phyloP scores from a whole-genome alignment of 345 rosid species.

The Pistacia integerrima region DNA sequence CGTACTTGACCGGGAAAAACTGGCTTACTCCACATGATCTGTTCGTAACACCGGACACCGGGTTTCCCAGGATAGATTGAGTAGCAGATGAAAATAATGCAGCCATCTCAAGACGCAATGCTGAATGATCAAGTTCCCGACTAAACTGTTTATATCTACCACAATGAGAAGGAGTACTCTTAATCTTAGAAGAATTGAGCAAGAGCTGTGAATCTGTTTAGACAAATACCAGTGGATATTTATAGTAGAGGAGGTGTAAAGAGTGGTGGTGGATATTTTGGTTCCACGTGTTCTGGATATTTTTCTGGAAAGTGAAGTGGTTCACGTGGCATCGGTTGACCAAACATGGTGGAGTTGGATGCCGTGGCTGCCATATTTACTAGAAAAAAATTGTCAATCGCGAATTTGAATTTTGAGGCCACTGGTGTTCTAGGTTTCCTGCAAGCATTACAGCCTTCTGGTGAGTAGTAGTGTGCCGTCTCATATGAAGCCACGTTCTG shows the following conservation, averaged over 20 bases:
- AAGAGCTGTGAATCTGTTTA: no score
- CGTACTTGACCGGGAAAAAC: conserved; percentile 21
- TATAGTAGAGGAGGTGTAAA: neutral
- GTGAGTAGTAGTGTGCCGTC: neutral
- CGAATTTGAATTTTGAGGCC: conserved; percentile 12
- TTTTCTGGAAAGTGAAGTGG: conserved; percentile 9
- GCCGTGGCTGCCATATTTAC: conserved; percentile 35
- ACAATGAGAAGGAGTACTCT: no score
- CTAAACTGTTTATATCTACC: neutral
- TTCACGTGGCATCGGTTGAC: conserved; percentile 35
- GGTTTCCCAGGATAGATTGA: conserved; percentile 48
- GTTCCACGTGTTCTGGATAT: conserved; percentile 31
- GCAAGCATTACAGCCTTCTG: conserved; percentile 12
- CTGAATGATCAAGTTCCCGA: no score
- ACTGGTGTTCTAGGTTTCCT: conserved; percentile 5
- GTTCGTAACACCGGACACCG: conserved; percentile 26
- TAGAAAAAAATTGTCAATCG: neutral
- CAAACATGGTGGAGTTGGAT: conserved; percentile 11
- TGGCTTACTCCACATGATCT: conserved; percentile 27
- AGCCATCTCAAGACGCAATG: conserved; percentile 34
- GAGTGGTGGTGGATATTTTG: conserved; percentile 25
- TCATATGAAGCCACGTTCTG: neutral
- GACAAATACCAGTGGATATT: neutral
- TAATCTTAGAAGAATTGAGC: neutral
- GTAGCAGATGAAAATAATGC: conserved; percentile 28